These are phyloP conservation scores for Azolla pinnata DNA, from an alignment of 75 land plant species.

Conservation along the genomic window DNA sequence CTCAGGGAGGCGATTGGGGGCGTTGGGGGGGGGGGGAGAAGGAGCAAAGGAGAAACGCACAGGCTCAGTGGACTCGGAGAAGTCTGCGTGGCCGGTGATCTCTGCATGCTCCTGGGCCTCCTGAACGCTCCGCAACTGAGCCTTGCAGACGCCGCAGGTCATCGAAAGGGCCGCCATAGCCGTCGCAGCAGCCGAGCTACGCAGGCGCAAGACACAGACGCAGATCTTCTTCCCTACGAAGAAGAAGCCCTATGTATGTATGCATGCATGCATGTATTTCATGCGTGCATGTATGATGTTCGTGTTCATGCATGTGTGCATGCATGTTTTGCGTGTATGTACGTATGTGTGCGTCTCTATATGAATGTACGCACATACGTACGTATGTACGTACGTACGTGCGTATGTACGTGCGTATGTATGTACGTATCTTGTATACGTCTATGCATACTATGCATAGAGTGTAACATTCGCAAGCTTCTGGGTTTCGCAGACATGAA, in stretches of 20 bases:
- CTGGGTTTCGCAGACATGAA: no score
- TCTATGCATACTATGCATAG: no score
- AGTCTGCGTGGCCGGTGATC: constrained; percentile 75
- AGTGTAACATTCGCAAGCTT: no score
- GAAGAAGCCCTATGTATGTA: neutral
- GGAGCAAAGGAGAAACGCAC: constrained; percentile 15
- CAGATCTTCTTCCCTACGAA: neutral
- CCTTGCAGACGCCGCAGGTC: constrained; percentile 80
- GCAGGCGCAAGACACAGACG: neutral
- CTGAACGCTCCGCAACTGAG: constrained; percentile 60
- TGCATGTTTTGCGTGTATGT: no score
- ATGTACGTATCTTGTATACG: no score
- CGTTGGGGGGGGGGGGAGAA: neutral
- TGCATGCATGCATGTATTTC: neutral
- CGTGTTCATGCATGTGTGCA: no score
- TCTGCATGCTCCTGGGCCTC: constrained; percentile 97
- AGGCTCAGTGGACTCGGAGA: constrained; percentile 80
- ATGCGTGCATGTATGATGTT: no score
- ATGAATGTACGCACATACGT: no score
- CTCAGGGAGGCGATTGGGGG: neutral
- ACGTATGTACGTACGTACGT: no score
- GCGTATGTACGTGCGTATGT: no score
- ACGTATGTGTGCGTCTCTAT: no score
- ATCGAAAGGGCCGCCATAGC: constrained; percentile 88
- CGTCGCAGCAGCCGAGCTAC: neutral